phyloP scores from a whole-genome alignment of 2,329 filamentous ascomycete genomes.

The Venturia aucupariae region DNA sequence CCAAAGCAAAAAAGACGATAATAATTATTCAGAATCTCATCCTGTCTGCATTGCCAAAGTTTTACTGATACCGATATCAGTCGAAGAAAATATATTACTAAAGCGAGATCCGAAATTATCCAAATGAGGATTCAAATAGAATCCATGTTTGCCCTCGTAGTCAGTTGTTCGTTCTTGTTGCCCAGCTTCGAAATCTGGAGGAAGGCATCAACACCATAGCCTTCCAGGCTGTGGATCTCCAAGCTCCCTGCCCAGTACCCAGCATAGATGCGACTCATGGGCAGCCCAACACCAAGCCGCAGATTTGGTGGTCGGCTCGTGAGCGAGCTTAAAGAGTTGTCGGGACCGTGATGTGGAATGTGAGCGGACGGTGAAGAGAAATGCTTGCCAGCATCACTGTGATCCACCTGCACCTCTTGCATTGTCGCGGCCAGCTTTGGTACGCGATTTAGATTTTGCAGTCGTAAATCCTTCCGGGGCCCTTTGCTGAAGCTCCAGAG shows the following conservation, averaged over 20 bases:
- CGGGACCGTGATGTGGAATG: neutral
- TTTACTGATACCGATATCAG: neutral
- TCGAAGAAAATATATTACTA: neutral
- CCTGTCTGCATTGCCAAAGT: neutral
- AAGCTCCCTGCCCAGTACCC: conserved; percentile 96
- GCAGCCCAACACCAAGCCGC: conserved; percentile 83
- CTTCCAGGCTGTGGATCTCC: conserved; percentile 84
- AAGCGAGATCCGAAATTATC: neutral
- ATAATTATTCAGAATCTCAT: no score
- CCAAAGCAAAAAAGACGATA: no score
- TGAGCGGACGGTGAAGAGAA: conserved; percentile 1
- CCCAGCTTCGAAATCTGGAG: conserved; percentile 92
- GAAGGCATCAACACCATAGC: conserved; percentile 93
- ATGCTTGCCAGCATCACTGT: conserved; percentile 20
- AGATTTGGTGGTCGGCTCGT: conserved; percentile 78
- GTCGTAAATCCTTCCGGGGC: conserved; percentile 62
- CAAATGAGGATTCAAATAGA: conserved; percentile 28
- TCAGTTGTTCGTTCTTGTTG: conserved; percentile 95
- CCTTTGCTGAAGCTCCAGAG: conserved; percentile 98
- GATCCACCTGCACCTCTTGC: conserved; percentile 58
- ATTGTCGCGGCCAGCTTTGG: conserved; percentile 89
- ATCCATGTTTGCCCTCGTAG: conserved; percentile 44
- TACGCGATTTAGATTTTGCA: conserved; percentile 79
- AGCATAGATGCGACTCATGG: conserved; percentile 87
- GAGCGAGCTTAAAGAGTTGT: conserved; percentile 67